phyloP scores from a whole-genome alignment of 768 basidiomycete genomes.

The Amylocystis lapponica region DNA sequence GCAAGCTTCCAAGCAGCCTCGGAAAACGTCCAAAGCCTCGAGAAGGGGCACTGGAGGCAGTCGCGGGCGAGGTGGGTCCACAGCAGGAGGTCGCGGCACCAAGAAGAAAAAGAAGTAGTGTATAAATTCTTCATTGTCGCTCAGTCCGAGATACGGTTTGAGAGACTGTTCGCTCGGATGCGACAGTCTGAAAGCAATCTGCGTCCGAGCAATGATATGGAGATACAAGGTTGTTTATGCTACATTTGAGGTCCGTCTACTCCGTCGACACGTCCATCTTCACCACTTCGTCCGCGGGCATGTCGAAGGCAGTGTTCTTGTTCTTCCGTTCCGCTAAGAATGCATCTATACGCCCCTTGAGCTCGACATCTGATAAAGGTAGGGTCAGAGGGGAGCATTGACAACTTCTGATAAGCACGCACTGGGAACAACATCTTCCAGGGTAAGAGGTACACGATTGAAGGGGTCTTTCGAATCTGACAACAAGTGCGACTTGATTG shows the following conservation, averaged over 20 bases:
- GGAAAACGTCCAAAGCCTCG: slow-evolving; percentile 27
- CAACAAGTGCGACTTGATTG: slow-evolving; percentile 91
- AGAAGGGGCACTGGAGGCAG: slow-evolving; percentile 22
- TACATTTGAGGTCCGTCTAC: slow-evolving; percentile 1
- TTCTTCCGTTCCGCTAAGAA: slow-evolving; percentile 35
- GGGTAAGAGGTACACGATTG: slow-evolving; percentile 77
- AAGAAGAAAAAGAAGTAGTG: slow-evolving; percentile 45
- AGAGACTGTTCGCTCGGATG: no score
- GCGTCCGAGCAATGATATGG: no score
- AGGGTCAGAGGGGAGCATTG: not conserved
- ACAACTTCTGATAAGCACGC: slow-evolving; percentile 18
- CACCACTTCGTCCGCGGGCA: slow-evolving; percentile 23
- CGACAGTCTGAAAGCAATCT: no score
- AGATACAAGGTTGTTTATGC: not conserved
- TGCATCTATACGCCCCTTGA: slow-evolving; percentile 41
- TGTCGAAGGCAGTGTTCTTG: slow-evolving; percentile 26
- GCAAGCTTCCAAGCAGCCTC: slow-evolving; percentile 13
- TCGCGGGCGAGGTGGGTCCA: slow-evolving; percentile 23
- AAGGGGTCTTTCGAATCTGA: slow-evolving; percentile 94
- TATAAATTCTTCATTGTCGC: not conserved
- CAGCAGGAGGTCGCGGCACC: slow-evolving; percentile 29
- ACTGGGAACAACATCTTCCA: slow-evolving; percentile 80
- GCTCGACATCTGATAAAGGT: slow-evolving; percentile 32
- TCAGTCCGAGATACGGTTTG: no score
- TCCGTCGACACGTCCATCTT: slow-evolving; percentile 25